phyloP scores from a whole-genome alignment of 169 alveolate species.

The Babesia bovis region DNA sequence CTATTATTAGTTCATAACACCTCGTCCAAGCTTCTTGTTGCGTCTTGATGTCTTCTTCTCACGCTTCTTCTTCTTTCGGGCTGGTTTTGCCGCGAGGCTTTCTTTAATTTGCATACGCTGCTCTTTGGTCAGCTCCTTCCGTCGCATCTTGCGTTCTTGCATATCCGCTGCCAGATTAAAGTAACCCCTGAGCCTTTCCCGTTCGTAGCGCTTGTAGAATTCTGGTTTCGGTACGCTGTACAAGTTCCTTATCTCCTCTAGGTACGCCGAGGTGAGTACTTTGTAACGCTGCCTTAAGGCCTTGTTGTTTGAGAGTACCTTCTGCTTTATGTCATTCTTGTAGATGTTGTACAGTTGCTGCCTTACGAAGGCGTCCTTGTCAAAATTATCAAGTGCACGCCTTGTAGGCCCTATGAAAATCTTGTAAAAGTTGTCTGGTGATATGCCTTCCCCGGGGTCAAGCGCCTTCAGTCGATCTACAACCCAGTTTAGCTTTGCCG shows the following conservation, averaged over 20 bases:
- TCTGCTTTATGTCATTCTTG: slow-evolving; percentile 12
- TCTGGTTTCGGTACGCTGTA: slow-evolving; percentile 46
- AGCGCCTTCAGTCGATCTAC: slow-evolving; percentile 64
- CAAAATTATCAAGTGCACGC: slow-evolving; percentile 45
- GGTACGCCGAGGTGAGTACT: slow-evolving; percentile 58
- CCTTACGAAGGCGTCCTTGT: slow-evolving; percentile 56
- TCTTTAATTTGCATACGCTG: background rate
- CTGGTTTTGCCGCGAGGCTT: slow-evolving; percentile 3
- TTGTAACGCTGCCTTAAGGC: slow-evolving; percentile 50
- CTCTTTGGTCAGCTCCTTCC: slow-evolving; percentile 21
- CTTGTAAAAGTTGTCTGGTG: slow-evolving; percentile 76
- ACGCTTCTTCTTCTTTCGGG: slow-evolving; percentile 21
- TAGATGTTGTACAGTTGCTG: slow-evolving; percentile 40
- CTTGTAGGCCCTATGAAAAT: slow-evolving; percentile 64
- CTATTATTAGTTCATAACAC: slow-evolving; percentile 3
- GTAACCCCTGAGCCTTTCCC: slow-evolving; percentile 58
- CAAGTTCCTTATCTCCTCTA: slow-evolving; percentile 48
- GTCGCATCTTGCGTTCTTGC: slow-evolving; percentile 37
- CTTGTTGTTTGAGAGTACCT: slow-evolving; percentile 43
- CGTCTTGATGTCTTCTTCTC: slow-evolving; percentile 51
- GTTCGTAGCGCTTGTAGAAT: slow-evolving; percentile 52
- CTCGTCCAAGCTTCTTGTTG: slow-evolving; percentile 50
- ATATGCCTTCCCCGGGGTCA: slow-evolving; percentile 75
- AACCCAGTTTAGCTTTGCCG: slow-evolving; percentile 68
- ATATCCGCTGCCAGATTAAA: slow-evolving; percentile 54